Evolutionary conservation across 1,284 basidiomycete genomes (phyloP).

Genomic region (Cerioporus squamosus): DNA sequence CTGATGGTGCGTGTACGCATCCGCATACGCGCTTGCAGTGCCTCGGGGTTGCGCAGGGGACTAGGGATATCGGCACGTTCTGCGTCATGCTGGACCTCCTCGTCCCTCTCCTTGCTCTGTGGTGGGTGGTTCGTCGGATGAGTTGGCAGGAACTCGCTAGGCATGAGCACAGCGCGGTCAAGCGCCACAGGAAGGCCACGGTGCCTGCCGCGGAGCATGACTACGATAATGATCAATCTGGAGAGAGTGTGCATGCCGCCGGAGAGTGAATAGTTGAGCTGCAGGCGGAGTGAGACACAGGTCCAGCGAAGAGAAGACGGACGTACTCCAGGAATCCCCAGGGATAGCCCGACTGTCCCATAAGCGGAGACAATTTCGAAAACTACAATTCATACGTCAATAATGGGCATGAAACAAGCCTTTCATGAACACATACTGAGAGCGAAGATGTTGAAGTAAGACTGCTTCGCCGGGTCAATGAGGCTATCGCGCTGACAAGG

Average conservation of each 20-base stretch:
- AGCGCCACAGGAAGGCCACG: slow-evolving; percentile 76
- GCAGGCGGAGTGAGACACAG: background rate
- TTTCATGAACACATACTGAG: slow-evolving; percentile 23
- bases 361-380: slow-evolving; percentile 73
- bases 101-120: background rate
- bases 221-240: slow-evolving; percentile 73
- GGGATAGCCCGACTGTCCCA: slow-evolving; percentile 74
- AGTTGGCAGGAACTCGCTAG: slow-evolving; percentile 31
- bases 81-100: background rate
- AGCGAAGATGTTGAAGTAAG: slow-evolving; percentile 72
- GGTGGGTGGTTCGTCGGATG: background rate
- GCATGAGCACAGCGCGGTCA: slow-evolving; percentile 65
- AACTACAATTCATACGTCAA: slow-evolving; percentile 29
- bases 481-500: slow-evolving; percentile 57
- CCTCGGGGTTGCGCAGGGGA: slow-evolving; percentile 9
- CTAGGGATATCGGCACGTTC: background rate
- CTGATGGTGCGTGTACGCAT: slow-evolving; percentile 20
- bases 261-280: slow-evolving; percentile 66
- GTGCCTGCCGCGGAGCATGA: slow-evolving; percentile 82
- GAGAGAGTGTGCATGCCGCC: slow-evolving; percentile 71
- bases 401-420: background rate
- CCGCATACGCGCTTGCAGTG: slow-evolving; percentile 16
- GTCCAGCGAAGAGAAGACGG: background rate
- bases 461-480: slow-evolving; percentile 39
- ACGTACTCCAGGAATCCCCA: slow-evolving; percentile 65